Evolutionary conservation across 176 grass and related monocot species (phyloP).

Genomic region (Aegilops bicornis): DNA sequence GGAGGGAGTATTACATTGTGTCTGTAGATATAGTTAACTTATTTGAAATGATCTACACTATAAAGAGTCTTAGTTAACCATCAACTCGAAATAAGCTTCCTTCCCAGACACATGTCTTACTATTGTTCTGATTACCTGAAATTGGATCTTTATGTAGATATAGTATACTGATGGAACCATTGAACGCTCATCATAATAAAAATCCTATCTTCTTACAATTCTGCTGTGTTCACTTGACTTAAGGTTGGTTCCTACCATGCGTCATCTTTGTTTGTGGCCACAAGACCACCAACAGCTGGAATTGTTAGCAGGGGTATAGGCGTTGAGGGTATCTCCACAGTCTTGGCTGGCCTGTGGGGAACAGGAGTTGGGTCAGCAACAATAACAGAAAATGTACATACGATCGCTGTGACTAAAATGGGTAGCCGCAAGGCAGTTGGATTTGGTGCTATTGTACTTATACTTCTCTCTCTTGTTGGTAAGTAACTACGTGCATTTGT

Average conservation of each 20-base stretch:
- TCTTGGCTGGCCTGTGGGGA: slow-evolving; percentile 90
- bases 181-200: neutral
- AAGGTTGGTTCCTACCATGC: slow-evolving; percentile 97
- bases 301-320: slow-evolving; percentile 95
- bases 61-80: slow-evolving; percentile 14
- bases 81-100: slow-evolving; percentile 18
- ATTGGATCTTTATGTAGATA: neutral
- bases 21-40: neutral
- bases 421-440: slow-evolving; percentile 85
- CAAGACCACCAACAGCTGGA: slow-evolving; percentile 86
- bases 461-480: slow-evolving; percentile 84
- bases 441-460: slow-evolving; percentile 81
- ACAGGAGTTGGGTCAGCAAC: slow-evolving; percentile 90
- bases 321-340: slow-evolving; percentile 79
- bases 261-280: slow-evolving; percentile 91
- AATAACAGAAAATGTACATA: slow-evolving; percentile 94
- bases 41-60: neutral
- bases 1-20: neutral
- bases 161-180: neutral
- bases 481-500: slow-evolving; percentile 29
- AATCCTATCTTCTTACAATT: slow-evolving; percentile 17
- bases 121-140: neutral
- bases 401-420: slow-evolving; percentile 99
- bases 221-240: slow-evolving; percentile 27
- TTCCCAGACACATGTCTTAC: neutral